Evolutionary conservation across 192 early-diverging fungal species (phyloP).

Genomic region (Coemansia sp.): DNA sequence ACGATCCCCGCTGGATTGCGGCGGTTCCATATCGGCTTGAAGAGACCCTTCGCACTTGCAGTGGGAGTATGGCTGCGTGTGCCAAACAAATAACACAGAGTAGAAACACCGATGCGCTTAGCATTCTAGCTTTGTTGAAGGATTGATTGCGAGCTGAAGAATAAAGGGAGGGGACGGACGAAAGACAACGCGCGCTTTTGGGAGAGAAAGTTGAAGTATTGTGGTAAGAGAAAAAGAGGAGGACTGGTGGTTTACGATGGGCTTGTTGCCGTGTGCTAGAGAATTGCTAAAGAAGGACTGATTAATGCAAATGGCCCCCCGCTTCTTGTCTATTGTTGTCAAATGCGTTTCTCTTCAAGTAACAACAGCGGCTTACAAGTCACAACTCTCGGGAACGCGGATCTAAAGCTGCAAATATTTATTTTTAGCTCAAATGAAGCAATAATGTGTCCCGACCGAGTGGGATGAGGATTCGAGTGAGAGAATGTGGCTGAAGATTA

Average conservation of each 20-base stretch:
- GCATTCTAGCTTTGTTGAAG: background rate
- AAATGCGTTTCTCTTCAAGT: too few species aligned
- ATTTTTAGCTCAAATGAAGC: too few species aligned
- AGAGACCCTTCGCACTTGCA: slow-evolving; percentile 10
- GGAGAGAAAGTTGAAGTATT: background rate
- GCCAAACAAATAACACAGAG: background rate
- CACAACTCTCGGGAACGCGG: too few species aligned
- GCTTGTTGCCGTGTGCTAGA: background rate
- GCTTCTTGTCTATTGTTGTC: too few species aligned
- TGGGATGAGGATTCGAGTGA: background rate
- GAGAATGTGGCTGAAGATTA: background rate
- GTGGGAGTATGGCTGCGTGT: background rate
- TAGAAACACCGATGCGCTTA: background rate
- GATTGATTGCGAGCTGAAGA: background rate
- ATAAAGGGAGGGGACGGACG: background rate
- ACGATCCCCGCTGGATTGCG: slow-evolving; percentile 36
- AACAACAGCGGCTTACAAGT: too few species aligned
- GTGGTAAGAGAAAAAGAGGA: background rate
- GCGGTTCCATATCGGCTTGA: slow-evolving; percentile 6
- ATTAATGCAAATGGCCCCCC: too few species aligned
- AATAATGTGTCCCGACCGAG: too few species aligned
- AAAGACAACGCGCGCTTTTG: background rate
- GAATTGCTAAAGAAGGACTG: too few species aligned
- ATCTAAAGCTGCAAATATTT: too few species aligned
- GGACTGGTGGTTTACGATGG: background rate